Percentiles rank a stretch among this genome's conserved stretches.
Conservation (phyloP, 1,139 yeast genomes). For the Yamadazyma diddensiae region DNA sequence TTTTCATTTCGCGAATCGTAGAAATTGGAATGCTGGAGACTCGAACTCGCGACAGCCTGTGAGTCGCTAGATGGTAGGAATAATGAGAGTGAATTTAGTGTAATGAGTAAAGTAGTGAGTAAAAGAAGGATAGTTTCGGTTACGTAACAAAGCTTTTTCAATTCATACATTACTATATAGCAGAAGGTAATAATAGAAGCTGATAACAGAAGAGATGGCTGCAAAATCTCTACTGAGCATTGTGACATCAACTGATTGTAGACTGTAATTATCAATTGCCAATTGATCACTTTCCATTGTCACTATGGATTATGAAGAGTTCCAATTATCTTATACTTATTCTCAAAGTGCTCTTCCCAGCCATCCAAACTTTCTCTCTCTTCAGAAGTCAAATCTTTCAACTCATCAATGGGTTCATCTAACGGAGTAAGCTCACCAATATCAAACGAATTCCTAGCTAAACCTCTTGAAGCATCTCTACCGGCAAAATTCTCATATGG, state of each 20-base stretch:
- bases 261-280: too few species aligned
- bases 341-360: conserved; percentile 83
- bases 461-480: conserved; percentile 91
- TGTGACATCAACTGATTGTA: too few species aligned
- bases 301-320: conserved; percentile 14
- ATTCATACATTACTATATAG: neutral
- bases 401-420: conserved; percentile 70
- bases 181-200: too few species aligned
- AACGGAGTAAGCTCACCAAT: conserved; percentile 51
- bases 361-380: conserved; percentile 70
- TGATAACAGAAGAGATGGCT: too few species aligned
- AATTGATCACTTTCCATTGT: too few species aligned
- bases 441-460: conserved; percentile 89
- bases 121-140: neutral
- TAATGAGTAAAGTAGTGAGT: neutral
- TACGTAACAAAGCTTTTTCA: neutral
- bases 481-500: conserved; percentile 97
- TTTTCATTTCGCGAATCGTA: conserved; percentile 1
- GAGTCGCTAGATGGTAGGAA: too few species aligned
- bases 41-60: too few species aligned
- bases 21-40: too few species aligned
- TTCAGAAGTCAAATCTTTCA: conserved; percentile 57
- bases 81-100: too few species aligned
- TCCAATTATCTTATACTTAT: conserved; percentile 74
- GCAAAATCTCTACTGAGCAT: too few species aligned